A percentile compares a stretch with the other conserved stretches of the same genome.
These are phyloP conservation scores for Marasmius fiardii DNA, from an alignment of 1,284 basidiomycete genomes.

Conservation along the genomic window DNA sequence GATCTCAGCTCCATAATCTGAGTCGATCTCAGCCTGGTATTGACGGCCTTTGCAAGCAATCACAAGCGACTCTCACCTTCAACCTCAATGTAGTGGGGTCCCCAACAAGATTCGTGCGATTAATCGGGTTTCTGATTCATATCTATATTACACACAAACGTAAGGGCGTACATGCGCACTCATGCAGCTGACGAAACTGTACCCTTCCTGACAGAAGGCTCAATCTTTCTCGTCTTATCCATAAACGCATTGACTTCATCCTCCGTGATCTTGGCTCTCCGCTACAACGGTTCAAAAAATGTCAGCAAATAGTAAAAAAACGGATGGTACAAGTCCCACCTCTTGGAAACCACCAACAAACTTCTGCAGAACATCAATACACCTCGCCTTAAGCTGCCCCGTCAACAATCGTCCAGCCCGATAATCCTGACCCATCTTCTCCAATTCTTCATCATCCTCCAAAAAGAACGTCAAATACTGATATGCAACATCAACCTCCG, in stretches of 20 bases:
- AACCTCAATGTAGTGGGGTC: too few relatives aligned
- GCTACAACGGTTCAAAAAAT: conserved; percentile 39
- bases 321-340: conserved; percentile 46
- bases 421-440: conserved; percentile 84
- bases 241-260: conserved; percentile 80
- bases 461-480: conserved; percentile 98
- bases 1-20: too few relatives aligned
- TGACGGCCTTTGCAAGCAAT: too few relatives aligned
- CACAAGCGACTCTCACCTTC: too few relatives aligned
- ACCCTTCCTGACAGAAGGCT: conserved; percentile 39
- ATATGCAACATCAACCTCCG: conserved; percentile 95
- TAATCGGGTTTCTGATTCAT: too few relatives aligned
- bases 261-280: conserved; percentile 79
- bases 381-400: conserved; percentile 89
- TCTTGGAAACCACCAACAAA: conserved; percentile 92
- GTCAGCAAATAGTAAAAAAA: conserved; percentile 1
- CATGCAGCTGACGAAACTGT: conserved; percentile 1
- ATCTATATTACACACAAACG: conserved; percentile 15
- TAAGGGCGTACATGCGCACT: conserved; percentile 6
- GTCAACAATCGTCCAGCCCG: conserved; percentile 86
- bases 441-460: conserved; percentile 89
- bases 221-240: conserved; percentile 81
- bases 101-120: too few relatives aligned
- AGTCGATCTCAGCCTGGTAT: too few relatives aligned
- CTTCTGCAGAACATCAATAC: conserved; percentile 81